Evolutionary conservation across 2,329 filamentous ascomycete genomes (phyloP).

Genomic region (Pseudogymnoascus sp.): DNA sequence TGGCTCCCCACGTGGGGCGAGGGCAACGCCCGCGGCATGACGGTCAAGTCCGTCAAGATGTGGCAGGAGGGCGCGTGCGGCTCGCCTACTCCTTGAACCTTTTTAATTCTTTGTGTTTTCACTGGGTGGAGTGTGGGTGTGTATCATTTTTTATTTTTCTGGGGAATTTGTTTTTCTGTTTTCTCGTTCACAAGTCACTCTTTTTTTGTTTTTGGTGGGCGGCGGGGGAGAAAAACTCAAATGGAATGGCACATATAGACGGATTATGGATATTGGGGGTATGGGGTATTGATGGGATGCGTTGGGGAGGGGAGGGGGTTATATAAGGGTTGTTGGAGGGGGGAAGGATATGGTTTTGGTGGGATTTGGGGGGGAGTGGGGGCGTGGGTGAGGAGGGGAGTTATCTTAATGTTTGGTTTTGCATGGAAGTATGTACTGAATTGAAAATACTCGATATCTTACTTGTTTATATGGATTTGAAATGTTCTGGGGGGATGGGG

Average conservation of each 20-base stretch:
- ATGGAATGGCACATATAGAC: not conserved
- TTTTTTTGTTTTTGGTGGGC: not conserved
- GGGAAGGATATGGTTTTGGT: not conserved
- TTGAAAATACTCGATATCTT: not conserved
- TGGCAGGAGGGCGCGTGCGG: constrained; percentile 33
- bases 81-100: not conserved
- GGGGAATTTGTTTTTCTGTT: not conserved
- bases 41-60: constrained; percentile 39
- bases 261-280: not conserved
- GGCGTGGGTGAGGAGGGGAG: not conserved
- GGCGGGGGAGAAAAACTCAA: not conserved
- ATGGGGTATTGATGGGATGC: not conserved
- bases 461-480: not conserved
- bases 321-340: not conserved
- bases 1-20: constrained; percentile 43
- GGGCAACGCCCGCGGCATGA: constrained; percentile 36
- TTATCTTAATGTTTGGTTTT: not conserved
- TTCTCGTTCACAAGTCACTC: not conserved
- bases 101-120: not conserved
- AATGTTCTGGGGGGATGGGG: not conserved
- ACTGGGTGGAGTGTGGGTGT: not conserved
- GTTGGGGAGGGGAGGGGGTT: not conserved
- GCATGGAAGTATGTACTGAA: constrained; percentile 1
- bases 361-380: not conserved
- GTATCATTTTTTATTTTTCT: not conserved